Percentiles rank a stretch among this genome's conserved stretches.
These are phyloP conservation scores for Schizochytrium sp. DNA, from an alignment of 108 stramenopile species.

Conservation along the genomic window DNA sequence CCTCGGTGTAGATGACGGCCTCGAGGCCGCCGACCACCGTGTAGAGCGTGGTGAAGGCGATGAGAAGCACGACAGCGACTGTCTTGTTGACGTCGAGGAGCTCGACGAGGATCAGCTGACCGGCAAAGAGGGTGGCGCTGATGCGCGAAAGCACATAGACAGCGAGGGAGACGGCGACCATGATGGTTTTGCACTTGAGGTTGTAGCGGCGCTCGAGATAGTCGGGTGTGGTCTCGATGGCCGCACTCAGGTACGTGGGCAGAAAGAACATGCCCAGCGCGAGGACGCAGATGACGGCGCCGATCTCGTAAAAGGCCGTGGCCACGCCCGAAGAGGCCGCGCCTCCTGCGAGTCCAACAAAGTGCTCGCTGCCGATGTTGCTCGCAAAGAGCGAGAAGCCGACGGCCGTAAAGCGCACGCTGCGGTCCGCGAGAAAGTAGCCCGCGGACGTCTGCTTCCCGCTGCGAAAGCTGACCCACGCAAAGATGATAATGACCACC, in stretches of 20 bases:
- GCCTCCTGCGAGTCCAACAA: constrained; percentile 5
- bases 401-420: neutral
- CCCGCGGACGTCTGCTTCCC: neutral
- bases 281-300: neutral
- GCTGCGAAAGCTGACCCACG: neutral
- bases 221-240: neutral
- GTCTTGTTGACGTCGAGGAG: constrained; percentile 7
- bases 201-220: constrained; percentile 5
- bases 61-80: neutral
- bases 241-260: neutral
- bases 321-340: constrained; percentile 4
- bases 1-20: constrained; percentile 19
- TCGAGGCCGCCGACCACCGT: constrained; percentile 4
- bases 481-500: neutral
- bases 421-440: constrained; percentile 20
- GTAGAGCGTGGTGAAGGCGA: constrained; percentile 5
- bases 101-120: constrained; percentile 5
- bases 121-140: neutral
- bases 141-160: constrained; percentile 1
- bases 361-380: constrained; percentile 5
- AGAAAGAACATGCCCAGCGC: neutral
- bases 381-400: neutral
- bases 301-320: neutral
- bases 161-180: neutral
- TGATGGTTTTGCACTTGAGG: neutral